Conservation (phyloP, 75 land plant genomes). For the Chamaecyparis obtusa region DNA sequence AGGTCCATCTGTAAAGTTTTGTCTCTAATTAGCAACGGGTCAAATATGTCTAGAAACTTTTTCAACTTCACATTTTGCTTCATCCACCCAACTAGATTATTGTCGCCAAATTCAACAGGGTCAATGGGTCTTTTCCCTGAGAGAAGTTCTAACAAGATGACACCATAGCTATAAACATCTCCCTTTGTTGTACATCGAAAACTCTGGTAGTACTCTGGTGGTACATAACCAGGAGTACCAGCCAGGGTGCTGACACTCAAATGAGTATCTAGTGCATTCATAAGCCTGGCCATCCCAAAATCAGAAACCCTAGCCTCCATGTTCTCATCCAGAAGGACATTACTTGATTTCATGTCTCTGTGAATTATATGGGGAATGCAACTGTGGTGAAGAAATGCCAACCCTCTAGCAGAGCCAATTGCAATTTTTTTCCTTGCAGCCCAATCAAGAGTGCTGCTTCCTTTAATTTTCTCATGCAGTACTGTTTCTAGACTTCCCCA, state of each 20-base stretch:
- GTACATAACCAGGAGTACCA: conserved; percentile 83
- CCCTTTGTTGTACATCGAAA: conserved; percentile 77
- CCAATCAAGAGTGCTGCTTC: conserved; percentile 50
- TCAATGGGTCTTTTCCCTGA: conserved; percentile 76
- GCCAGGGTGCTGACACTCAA: conserved; percentile 73
- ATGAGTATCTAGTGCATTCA: conserved; percentile 72
- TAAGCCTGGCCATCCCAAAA: conserved; percentile 80
- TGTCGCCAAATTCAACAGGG: conserved; percentile 55
- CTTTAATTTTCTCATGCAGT: conserved; percentile 48
- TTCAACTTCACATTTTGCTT: conserved; percentile 52
- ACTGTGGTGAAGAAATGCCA: conserved; percentile 88
- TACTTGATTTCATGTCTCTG: conserved; percentile 89
- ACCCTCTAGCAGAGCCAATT: conserved; percentile 73
- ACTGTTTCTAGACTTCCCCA: conserved; percentile 68
- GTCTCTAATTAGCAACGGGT: conserved; percentile 31
- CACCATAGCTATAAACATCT: conserved; percentile 80
- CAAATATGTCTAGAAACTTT: conserved; percentile 43
- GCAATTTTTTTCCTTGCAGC: conserved; percentile 63
- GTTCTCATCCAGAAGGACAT: conserved; percentile 69
- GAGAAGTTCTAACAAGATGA: conserved; percentile 62
- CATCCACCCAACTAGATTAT: conserved; percentile 78
- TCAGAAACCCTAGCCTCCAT: conserved; percentile 75
- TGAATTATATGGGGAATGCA: conserved; percentile 86
- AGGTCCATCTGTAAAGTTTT: conserved; percentile 46
- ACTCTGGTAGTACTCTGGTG: conserved; percentile 88